Evolutionary conservation across 768 basidiomycete species (phyloP), one percentile per base, ranked within the genome.

Genomic region (Trametes maxima): DNA sequence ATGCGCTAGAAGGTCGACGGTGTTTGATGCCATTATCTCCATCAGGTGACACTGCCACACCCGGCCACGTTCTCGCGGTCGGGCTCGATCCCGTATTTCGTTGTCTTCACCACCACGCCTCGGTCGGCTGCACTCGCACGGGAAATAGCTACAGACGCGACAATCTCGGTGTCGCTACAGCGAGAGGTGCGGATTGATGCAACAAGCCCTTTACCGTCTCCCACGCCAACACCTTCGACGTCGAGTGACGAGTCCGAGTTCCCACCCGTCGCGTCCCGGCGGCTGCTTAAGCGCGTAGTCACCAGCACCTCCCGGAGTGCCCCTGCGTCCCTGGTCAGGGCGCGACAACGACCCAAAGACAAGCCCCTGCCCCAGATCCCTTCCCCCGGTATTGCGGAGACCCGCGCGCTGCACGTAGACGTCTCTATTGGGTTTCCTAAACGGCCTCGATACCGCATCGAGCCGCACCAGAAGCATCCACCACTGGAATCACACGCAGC

Each of bases 371-470:
- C 73, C 4, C 69, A 67, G 35, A 51, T 68, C 37, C 72, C 76
- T 0, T 14, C 57, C 1, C 59, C 47, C 60, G 67, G 47, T 57
- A 43, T 80, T 57, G 68, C 74, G 7, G 81, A 85, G 51, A 77
- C 77, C 35, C 76, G 77, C 19, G 80, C 76, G 2, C 66, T 87
- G 6, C 75, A 80, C 39, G 82, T 77, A 17, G 77, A 80, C 51
- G 77, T 90, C 45, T 82, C 76, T 52, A 81, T 88, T 46, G 89
- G 89, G 1, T 90, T 90, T 65, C 86, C 86, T 17, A 90, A 89
- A 64, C 83, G 87, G 17, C 86, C 87, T 10, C 78, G 82, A 28
- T 76, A 78, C 47, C 76, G 77, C 12, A 73, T 74, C 51, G 72
- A 71, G 43, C 73, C 76, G 33, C 64, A 70, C 40, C 71, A 76